Percentiles rank a stretch among this genome's conserved stretches.
Evolutionary conservation across 2,329 filamentous ascomycete genomes (phyloP).

Genomic region (Clarireedia monteithiana): DNA sequence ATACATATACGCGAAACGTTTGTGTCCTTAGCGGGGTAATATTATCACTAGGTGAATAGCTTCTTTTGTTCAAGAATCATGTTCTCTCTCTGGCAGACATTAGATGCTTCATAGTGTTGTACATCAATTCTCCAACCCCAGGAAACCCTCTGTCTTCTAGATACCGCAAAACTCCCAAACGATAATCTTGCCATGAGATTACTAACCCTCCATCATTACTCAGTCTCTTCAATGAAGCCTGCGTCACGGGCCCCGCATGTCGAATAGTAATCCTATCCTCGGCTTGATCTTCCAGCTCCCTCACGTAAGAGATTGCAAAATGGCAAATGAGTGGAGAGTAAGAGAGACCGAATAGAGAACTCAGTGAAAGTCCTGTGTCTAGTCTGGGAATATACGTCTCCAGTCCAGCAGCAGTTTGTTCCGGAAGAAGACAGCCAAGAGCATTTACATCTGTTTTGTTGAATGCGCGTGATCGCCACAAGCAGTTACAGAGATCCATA

Average conservation of each 20-base stretch:
- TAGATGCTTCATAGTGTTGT: constrained; percentile 72
- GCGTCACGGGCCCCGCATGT: constrained; percentile 63
- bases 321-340: constrained; percentile 49
- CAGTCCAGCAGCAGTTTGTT: constrained; percentile 37
- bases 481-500: constrained; percentile 78
- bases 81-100: constrained; percentile 33
- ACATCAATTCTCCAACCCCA: constrained; percentile 66
- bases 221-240: constrained; percentile 55
- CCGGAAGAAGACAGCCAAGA: constrained; percentile 43
- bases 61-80: neutral
- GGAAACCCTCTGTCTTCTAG: constrained; percentile 55
- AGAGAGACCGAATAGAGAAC: constrained; percentile 49
- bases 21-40: neutral
- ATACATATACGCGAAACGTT: neutral
- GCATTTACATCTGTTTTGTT: constrained; percentile 54
- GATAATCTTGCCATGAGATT: constrained; percentile 67
- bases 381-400: constrained; percentile 41
- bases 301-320: constrained; percentile 47
- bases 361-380: constrained; percentile 39
- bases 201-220: constrained; percentile 56
- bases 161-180: constrained; percentile 61
- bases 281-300: constrained; percentile 48
- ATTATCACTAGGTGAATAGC: neutral
- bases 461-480: constrained; percentile 72
- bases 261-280: constrained; percentile 37